Evolutionary conservation across 2,329 filamentous ascomycete genomes (phyloP), one percentile per base, ranked within the genome.

Genomic region (Pseudogymnoascus pannorum): DNA sequence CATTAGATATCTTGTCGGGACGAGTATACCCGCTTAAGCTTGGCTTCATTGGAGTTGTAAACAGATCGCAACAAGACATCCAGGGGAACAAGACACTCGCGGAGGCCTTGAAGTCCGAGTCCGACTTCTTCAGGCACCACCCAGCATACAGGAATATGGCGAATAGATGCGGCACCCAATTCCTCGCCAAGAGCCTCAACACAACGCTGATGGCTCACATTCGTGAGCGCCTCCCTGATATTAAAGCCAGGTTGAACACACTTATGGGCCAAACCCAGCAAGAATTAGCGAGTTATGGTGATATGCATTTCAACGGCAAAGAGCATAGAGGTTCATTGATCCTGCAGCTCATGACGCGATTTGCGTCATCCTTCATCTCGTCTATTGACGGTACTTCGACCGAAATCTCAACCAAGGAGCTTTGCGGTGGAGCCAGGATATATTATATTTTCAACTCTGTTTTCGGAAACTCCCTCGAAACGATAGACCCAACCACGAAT

Each of bases 361-460:
- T 99, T 71, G 94, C 94, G 8, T 94, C 91, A 3, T 96, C 92
- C 0, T 99, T 99, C 76, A 97, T 97, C 72, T 93, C 94, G 5
- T 97, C 94, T 11, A 99, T 99, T 65, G 94, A 99, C 72, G 94
- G 94, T 79, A 99, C 94, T 6, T 97, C 93, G 4, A 96, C 92
- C 12, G 93, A 99, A 72, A 99, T 99, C 64, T 97, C 94, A 16
- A 99, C 94, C 36, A 97, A 99, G 76, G 94, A 97, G 76, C 85
- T 97, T 9, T 96, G 92, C 70, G 92, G 92, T 71, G 92, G 92
- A 72, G 92, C 92, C 54, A 86, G 93, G 63, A 97, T 97, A 71
- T 97, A 97, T 78, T 97, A 97, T 77, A 97, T 97, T 68, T 97
- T 97, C 82, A 97, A 97, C 77, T 96, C 92, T 4, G 93, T 97